These are phyloP conservation scores for Chlorociboria aeruginascens DNA, from an alignment of 495 filamentous ascomycete species.

Conservation along the genomic window DNA sequence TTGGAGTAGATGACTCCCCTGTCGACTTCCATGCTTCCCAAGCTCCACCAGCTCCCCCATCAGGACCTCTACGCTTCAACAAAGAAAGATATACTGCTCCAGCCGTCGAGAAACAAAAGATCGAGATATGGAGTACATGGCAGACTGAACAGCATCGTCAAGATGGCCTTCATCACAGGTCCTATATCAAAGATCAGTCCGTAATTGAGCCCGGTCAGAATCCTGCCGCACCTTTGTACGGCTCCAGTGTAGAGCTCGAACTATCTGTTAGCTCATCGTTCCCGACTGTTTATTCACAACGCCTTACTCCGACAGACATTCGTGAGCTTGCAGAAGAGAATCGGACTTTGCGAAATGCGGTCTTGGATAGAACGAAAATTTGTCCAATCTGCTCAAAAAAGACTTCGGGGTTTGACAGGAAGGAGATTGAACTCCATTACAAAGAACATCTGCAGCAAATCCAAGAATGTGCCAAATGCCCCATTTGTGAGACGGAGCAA, in stretches of 20 bases:
- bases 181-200: constrained; percentile 7
- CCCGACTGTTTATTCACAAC: constrained; percentile 9
- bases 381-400: constrained; percentile 11
- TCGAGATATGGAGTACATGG: constrained; percentile 1
- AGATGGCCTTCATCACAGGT: constrained; percentile 2
- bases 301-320: constrained; percentile 14
- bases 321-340: constrained; percentile 1
- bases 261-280: neutral
- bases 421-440: constrained; percentile 1
- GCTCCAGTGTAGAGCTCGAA: constrained; percentile 3
- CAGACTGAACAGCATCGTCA: constrained; percentile 1
- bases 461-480: constrained; percentile 3
- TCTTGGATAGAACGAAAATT: constrained; percentile 7
- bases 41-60: neutral
- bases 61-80: constrained; percentile 1
- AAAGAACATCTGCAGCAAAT: constrained; percentile 3
- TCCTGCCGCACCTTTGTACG: constrained; percentile 12
- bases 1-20: neutral
- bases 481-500: constrained; percentile 4
- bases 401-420: constrained; percentile 1
- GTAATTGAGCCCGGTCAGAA: constrained; percentile 14
- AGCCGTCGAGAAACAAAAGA: neutral
- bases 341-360: constrained; percentile 6
- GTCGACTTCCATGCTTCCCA: neutral
- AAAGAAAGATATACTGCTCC: constrained; percentile 4